Conservation (phyloP, 2,329 filamentous ascomycete species). For the Cyclaneusma minus region DNA sequence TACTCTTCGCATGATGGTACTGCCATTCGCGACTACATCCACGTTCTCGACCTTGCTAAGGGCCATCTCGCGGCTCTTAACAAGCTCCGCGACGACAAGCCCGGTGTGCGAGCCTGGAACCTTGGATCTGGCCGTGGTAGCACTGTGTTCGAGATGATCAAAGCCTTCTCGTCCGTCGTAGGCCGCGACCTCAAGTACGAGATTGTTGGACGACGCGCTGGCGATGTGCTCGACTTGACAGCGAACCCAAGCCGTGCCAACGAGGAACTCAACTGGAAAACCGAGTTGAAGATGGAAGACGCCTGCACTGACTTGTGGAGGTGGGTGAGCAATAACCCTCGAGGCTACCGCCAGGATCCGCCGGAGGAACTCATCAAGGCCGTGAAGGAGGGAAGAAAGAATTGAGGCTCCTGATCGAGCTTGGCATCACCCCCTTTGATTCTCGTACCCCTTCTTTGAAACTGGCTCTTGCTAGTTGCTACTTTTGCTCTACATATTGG, state of each 20-base stretch:
- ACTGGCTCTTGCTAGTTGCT: too few species aligned
- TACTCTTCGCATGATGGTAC: slow-evolving; percentile 84
- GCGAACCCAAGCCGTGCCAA: slow-evolving; percentile 82
- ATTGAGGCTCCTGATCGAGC: too few species aligned
- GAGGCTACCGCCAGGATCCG: slow-evolving; percentile 86
- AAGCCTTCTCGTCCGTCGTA: slow-evolving; percentile 78
- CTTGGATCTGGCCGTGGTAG: slow-evolving; percentile 85
- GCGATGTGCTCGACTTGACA: slow-evolving; percentile 89
- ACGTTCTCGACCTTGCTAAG: slow-evolving; percentile 76
- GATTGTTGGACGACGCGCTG: slow-evolving; percentile 65
- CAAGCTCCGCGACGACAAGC: slow-evolving; percentile 69
- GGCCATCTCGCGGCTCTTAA: slow-evolving; percentile 83
- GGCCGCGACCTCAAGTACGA: slow-evolving; percentile 78
- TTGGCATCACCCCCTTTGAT: too few species aligned
- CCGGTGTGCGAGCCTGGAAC: slow-evolving; percentile 93
- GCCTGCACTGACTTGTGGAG: slow-evolving; percentile 90
- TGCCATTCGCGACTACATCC: slow-evolving; percentile 95
- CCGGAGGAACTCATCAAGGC: slow-evolving; percentile 63
- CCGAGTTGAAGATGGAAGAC: slow-evolving; percentile 77
- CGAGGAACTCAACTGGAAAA: slow-evolving; percentile 82
- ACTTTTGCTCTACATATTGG: too few species aligned
- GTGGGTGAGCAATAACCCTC: slow-evolving; percentile 94
- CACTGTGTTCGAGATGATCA: slow-evolving; percentile 95
- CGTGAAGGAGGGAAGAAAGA: slow-evolving; percentile 26
- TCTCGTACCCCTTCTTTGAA: too few species aligned